Conservation (phyloP, 2,329 filamentous ascomycete genomes). For the Hypoxylon sp. region DNA sequence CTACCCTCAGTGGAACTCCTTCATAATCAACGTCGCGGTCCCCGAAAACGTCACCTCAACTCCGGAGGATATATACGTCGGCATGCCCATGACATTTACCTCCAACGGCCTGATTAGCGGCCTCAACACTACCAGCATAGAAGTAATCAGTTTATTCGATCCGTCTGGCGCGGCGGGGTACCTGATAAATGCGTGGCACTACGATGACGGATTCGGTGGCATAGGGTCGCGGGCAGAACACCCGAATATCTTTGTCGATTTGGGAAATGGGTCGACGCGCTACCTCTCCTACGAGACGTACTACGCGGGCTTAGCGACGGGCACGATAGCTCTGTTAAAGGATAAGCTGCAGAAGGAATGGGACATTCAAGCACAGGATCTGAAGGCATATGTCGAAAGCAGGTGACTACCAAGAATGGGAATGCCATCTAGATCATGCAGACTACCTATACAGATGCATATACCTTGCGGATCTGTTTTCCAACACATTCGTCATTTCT, state of each 20-base stretch:
- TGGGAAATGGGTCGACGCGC: slow-evolving; percentile 43
- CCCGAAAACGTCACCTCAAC: slow-evolving; percentile 45
- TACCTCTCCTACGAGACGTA: slow-evolving; percentile 51
- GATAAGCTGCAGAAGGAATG: slow-evolving; percentile 38
- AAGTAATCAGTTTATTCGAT: slow-evolving; percentile 45
- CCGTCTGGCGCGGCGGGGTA: slow-evolving; percentile 22
- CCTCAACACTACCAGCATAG: slow-evolving; percentile 48
- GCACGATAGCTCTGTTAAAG: slow-evolving; percentile 35
- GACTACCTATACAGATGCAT: neutral
- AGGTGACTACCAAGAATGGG: neutral
- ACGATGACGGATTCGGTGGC: slow-evolving; percentile 41
- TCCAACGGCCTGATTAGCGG: slow-evolving; percentile 43
- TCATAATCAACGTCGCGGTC: slow-evolving; percentile 44
- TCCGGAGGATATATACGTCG: slow-evolving; percentile 44
- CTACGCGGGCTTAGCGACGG: slow-evolving; percentile 42
- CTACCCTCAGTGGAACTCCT: slow-evolving; percentile 49
- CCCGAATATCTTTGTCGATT: slow-evolving; percentile 44
- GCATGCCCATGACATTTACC: slow-evolving; percentile 48
- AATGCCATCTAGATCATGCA: neutral
- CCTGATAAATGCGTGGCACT: slow-evolving; percentile 48
- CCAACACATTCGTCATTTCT: too few species aligned
- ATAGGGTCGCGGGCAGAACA: slow-evolving; percentile 44
- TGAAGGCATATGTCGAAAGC: slow-evolving; percentile 45
- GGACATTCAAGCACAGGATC: slow-evolving; percentile 39
- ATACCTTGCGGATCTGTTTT: neutral